phyloP scores from a whole-genome alignment of 495 filamentous ascomycete species.

The Lepidopterella palustris region DNA sequence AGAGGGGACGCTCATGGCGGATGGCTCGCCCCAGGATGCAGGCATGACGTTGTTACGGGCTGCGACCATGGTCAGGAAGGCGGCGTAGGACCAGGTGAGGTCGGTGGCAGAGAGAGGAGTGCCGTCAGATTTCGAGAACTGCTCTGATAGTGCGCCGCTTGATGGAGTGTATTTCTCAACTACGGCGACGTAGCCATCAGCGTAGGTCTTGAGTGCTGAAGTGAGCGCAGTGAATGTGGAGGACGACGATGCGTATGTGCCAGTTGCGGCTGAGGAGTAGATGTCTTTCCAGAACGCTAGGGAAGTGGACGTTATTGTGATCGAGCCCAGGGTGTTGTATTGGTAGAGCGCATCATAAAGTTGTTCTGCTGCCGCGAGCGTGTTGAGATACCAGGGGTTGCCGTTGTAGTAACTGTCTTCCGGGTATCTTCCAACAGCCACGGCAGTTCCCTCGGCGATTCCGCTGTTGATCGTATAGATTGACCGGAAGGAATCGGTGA shows the following conservation, averaged over 20 bases:
- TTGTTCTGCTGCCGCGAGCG: slow-evolving; percentile 58
- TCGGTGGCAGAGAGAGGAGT: slow-evolving; percentile 50
- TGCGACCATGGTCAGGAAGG: slow-evolving; percentile 55
- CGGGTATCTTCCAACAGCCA: slow-evolving; percentile 61
- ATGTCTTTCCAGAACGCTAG: slow-evolving; percentile 55
- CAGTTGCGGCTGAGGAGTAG: slow-evolving; percentile 41
- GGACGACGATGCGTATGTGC: slow-evolving; percentile 45
- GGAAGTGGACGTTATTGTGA: slow-evolving; percentile 48
- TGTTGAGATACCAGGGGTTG: slow-evolving; percentile 55
- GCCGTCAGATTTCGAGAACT: slow-evolving; percentile 50
- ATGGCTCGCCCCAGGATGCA: slow-evolving; percentile 49
- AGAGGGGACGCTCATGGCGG: slow-evolving; percentile 47
- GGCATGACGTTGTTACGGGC: slow-evolving; percentile 43
- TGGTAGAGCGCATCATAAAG: slow-evolving; percentile 59
- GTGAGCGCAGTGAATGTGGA: slow-evolving; percentile 47
- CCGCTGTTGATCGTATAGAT: slow-evolving; percentile 42
- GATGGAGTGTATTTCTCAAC: slow-evolving; percentile 44
- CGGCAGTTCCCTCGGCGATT: slow-evolving; percentile 41
- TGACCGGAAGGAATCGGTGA: slow-evolving; percentile 57
- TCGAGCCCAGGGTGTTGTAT: slow-evolving; percentile 48
- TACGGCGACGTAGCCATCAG: slow-evolving; percentile 56
- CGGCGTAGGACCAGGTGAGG: slow-evolving; percentile 63
- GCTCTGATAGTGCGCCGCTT: slow-evolving; percentile 55
- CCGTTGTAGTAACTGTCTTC: slow-evolving; percentile 61
- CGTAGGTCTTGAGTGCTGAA: slow-evolving; percentile 52